Conservation (phyloP, 2,329 filamentous ascomycete species). For the Ceratocystis lukuohia region DNA sequence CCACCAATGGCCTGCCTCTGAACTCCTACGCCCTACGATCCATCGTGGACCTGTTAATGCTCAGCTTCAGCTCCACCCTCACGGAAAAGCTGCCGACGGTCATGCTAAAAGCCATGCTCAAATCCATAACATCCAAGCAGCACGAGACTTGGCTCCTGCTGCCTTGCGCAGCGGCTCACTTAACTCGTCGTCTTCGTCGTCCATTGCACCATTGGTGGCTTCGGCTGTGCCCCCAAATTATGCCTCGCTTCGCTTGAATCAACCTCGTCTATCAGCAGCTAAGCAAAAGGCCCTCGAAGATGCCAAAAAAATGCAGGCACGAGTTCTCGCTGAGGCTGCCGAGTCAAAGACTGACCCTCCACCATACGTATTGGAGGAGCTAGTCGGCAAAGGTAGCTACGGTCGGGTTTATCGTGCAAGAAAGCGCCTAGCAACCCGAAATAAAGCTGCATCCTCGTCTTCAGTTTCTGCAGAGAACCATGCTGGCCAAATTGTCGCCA, state of each 20-base stretch:
- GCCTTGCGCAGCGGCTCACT: neutral
- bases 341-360: constrained; percentile 48
- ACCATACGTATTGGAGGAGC: constrained; percentile 53
- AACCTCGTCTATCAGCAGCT: constrained; percentile 32
- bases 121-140: neutral
- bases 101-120: neutral
- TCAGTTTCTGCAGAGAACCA: constrained; percentile 16
- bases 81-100: neutral
- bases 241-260: constrained; percentile 7
- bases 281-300: constrained; percentile 52
- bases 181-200: constrained; percentile 2
- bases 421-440: constrained; percentile 21
- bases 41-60: neutral
- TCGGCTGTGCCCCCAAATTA: neutral
- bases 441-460: neutral
- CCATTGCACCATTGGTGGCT: neutral
- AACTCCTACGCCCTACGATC: neutral
- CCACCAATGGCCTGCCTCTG: neutral
- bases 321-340: constrained; percentile 48
- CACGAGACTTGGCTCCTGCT: neutral
- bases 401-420: constrained; percentile 59
- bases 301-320: constrained; percentile 54
- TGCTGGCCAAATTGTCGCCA: constrained; percentile 46
- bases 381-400: constrained; percentile 64
- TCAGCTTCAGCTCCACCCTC: neutral